Base-by-base conservation (phyloP, 345 rosid genomes). In the Citrus trifoliata region DNA sequence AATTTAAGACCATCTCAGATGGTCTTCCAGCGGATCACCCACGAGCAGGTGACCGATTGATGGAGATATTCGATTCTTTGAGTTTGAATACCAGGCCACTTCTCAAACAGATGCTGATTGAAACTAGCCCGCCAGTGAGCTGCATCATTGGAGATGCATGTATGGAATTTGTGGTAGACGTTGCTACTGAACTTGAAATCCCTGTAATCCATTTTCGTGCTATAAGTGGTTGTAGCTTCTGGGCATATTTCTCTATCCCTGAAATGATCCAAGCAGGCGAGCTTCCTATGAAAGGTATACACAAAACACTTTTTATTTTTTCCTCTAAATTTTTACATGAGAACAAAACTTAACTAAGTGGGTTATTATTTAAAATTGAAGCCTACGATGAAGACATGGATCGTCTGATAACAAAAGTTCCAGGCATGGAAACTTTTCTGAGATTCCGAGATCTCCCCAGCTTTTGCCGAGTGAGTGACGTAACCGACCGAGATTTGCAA, bases 381-480 rank as follows among this genome's bases (percentile, higher is more conserved):
- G 67, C 38, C 22, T 28, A 2, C 19, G 37, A 72, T 4, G 70
- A 77, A 67, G 74, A 80, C 35, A 59, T 70, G 86, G 83, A 83
- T 75, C 19, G 74, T 14, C 37, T 32, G 40, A 74, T 81, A 53
- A 78, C 32, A 32, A 71, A 4, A 0, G 73, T 80, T 0, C 84
- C 79, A 2, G 87, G 85, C 19, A 82, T 78, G 87, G 88, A 86
- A 71, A 70, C 58, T 4, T 84, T 81, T 24, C 80, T 86, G 3
- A 28, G 87, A 21, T 25, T 63, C 27, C 48, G 83, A 71, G 90
- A 86, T 80, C 88, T 88, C 38, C 88, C 88, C 0, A 70, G 85
- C 66, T 81, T 76, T 24, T 86, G 87, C 74, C 71, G 73, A 79
- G 77, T 32, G 0, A 55, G 10, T 0, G 82, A 86, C 69, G 2